These are phyloP conservation scores for Quercus phellos DNA, from an alignment of 331 rosid species.

Conservation along the genomic window DNA sequence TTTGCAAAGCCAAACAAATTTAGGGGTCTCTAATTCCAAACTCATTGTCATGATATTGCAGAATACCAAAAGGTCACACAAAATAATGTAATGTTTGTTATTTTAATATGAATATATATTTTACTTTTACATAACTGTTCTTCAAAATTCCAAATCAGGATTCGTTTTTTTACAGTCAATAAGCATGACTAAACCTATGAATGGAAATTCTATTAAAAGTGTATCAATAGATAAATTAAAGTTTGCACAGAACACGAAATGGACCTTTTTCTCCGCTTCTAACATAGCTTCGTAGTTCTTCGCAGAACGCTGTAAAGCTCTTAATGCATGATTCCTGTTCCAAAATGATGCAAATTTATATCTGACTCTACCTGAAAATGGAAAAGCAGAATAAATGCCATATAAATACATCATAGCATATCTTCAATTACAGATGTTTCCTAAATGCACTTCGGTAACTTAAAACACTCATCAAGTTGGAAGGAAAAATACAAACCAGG, in stretches of 20 bases:
- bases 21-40: no score
- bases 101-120: no score
- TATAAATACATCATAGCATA: conserved; percentile 21
- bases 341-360: conserved; percentile 98
- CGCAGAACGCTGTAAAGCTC: conserved; percentile 72
- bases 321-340: conserved; percentile 90
- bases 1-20: no score
- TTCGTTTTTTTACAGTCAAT: no score
- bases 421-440: background rate
- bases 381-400: conserved; percentile 20
- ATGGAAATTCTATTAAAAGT: no score
- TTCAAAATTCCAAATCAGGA: no score
- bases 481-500: background rate
- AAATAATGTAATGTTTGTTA: no score
- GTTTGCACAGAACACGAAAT: conserved; percentile 14
- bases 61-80: no score
- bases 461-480: background rate
- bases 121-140: no score
- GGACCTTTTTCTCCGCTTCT: conserved; percentile 93
- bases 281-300: conserved; percentile 64
- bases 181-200: no score
- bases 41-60: no score
- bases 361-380: conserved; percentile 90
- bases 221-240: background rate
- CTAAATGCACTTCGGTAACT: background rate